Conservation (phyloP, 768 basidiomycete species). For the Russula virescens region DNA sequence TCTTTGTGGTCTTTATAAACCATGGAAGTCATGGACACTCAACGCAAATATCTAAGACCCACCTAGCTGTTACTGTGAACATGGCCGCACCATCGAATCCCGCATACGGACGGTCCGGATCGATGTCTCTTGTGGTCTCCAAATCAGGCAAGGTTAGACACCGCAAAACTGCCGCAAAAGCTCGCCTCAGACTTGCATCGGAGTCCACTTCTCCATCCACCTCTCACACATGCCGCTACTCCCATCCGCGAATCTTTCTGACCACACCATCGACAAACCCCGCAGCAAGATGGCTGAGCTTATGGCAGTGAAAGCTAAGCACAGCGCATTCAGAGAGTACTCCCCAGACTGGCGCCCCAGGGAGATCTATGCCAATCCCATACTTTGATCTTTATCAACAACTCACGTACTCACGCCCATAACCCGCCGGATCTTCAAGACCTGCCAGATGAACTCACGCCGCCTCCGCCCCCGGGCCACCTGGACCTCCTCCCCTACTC, state of each 20-base stretch:
- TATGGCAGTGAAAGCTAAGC: conserved; percentile 78
- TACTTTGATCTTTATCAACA: not conserved
- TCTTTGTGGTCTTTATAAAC: too few species aligned
- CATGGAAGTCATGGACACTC: too few species aligned
- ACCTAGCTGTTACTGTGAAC: too few species aligned
- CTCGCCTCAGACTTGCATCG: too few species aligned
- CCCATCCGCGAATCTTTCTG: conserved; percentile 5
- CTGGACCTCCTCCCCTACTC: conserved; percentile 29
- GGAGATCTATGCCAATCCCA: conserved; percentile 34
- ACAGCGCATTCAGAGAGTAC: conserved; percentile 74
- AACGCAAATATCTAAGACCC: too few species aligned
- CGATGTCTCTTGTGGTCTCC: not conserved
- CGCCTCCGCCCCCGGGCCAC: conserved; percentile 28
- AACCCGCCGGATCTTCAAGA: conserved; percentile 16
- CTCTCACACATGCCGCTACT: too few species aligned
- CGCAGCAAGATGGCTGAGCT: conserved; percentile 77
- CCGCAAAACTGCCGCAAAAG: too few species aligned
- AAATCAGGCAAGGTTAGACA: conserved; percentile 1
- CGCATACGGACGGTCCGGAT: not conserved
- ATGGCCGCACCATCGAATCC: not conserved
- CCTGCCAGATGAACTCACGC: conserved; percentile 35
- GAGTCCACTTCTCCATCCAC: not conserved
- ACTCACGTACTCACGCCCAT: too few species aligned
- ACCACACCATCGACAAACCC: not conserved
- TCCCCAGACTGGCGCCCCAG: conserved; percentile 66